A percentile compares a stretch with the other conserved stretches of the same genome.
Conservation (phyloP, 75 land plant genomes). For the Picea glauca region DNA sequence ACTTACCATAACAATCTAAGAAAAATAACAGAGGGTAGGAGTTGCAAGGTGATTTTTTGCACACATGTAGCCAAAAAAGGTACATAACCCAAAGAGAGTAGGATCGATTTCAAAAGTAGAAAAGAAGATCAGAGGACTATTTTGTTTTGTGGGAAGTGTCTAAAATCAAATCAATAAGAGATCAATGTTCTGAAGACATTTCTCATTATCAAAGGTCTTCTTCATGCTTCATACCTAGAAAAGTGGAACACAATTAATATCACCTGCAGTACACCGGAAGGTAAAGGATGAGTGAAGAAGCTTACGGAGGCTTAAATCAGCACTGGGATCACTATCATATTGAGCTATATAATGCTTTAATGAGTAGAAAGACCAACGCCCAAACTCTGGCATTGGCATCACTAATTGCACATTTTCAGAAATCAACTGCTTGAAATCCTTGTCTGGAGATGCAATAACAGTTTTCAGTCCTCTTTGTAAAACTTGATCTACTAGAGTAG, state of each 20-base stretch:
- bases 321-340: constrained; percentile 64
- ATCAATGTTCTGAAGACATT: background rate
- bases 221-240: background rate
- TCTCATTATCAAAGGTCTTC: constrained; percentile 5
- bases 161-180: background rate
- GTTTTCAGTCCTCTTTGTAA: constrained; percentile 43
- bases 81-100: background rate
- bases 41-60: too few species aligned
- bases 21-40: too few species aligned
- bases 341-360: constrained; percentile 75
- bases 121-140: background rate
- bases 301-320: constrained; percentile 86
- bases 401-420: constrained; percentile 81
- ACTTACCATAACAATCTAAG: too few species aligned
- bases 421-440: constrained; percentile 90
- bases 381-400: constrained; percentile 73
- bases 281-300: background rate
- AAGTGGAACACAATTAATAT: background rate
- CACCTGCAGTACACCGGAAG: background rate
- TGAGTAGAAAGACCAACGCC: constrained; percentile 93
- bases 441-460: constrained; percentile 92
- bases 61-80: background rate
- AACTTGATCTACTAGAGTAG: constrained; percentile 73
- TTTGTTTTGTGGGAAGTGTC: background rate
- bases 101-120: background rate